Evolutionary conservation across 768 basidiomycete genomes (phyloP), one percentile per base, ranked within the genome.

Genomic region (Termitomyces sp.): DNA sequence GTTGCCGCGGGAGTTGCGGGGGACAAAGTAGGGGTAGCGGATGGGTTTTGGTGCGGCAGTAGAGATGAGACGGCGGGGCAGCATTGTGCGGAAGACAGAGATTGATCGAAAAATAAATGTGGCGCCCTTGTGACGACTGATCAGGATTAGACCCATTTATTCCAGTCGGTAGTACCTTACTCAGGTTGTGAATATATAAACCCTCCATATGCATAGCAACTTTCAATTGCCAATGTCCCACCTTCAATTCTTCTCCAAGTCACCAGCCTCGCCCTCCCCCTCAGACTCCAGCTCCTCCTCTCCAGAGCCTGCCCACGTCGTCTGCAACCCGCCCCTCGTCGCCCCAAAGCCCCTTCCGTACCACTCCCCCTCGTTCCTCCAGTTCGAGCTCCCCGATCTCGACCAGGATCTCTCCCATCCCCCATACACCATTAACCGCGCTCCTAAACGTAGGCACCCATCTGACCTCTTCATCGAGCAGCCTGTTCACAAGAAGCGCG

Each of bases 321-420:
- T 86, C 22, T 87, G 84, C 74, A 53, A 22, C 80, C 85, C 84
- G 2, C 87, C 87, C n/a, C 76, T 88, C 57, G 72, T 87, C 61
- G 86, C 85, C 0, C 87, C 87, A 13, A 81, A 81, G 27, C 87
- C 87, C 0, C 80, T 88, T 39, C 87, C 87, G 2, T 87, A 84
- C 70, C 84, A 86, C 57, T 85, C 85, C 11, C 87, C 87, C 30
- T 82, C 81, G 0, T 87, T 87, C 68, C 81, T 88, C 57, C 83
- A 86, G 55, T 87, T 85, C 68, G 83, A 85, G 57, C 73, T 79
- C 24, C 87, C 87, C 0, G 86, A 87, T 72, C 73, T 82, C 8
- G 85, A 87, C 71, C 83, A 87, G 66, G 86, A 88, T 67, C 80
- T 88, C 44, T 88, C 87, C 0, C 82, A 82, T 62, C 84, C 87